Percentiles rank a stretch among this genome's conserved stretches.
These are phyloP conservation scores for Thozetella sp. DNA, from an alignment of 495 filamentous ascomycete species.

Conservation along the genomic window DNA sequence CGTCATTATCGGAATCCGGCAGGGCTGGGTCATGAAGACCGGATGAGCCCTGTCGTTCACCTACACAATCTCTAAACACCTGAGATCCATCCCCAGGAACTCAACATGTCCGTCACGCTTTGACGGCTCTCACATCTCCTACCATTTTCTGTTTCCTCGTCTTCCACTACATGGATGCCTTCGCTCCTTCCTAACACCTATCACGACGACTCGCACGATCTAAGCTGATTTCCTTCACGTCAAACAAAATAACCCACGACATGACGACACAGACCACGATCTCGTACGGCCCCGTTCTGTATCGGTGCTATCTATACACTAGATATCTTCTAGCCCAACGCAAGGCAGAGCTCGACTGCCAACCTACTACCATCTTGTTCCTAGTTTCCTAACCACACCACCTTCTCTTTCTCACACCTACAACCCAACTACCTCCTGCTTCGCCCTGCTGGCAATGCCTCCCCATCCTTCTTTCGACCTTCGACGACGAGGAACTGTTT, in stretches of 20 bases:
- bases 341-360: neutral
- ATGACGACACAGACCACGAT: slow-evolving; percentile 2
- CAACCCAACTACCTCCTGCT: neutral
- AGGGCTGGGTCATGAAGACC: slow-evolving; percentile 30
- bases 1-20: slow-evolving; percentile 54
- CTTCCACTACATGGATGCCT: neutral
- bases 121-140: neutral
- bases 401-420: neutral
- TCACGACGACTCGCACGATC: neutral
- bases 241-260: neutral
- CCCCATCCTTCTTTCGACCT: neutral
- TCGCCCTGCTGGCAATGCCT: neutral
- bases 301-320: neutral
- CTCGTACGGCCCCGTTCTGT: neutral
- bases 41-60: neutral
- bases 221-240: neutral
- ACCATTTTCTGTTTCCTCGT: neutral
- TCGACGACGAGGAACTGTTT: slow-evolving; percentile 2
- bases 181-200: neutral
- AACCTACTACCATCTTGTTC: too few relatives aligned
- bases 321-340: neutral
- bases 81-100: too few relatives aligned
- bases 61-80: neutral
- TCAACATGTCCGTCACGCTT: neutral
- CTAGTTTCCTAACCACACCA: neutral